Conservation (phyloP, 768 basidiomycete genomes). For the Hydnomerulius pinastri region DNA sequence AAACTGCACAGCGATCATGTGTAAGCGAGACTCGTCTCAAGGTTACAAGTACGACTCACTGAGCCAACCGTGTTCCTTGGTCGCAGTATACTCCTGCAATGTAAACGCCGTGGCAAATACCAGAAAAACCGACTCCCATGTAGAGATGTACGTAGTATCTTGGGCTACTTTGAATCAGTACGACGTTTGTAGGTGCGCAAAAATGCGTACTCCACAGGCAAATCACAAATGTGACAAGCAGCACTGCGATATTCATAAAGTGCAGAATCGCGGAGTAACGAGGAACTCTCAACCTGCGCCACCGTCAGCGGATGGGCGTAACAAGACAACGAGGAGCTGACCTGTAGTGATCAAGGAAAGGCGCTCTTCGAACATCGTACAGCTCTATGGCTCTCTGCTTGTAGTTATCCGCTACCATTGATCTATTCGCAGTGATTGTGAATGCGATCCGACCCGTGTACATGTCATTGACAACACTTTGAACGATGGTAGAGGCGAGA, state of each 20-base stretch:
- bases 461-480: constrained; percentile 86
- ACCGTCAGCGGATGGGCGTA: constrained; percentile 3
- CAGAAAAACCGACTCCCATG: constrained; percentile 74
- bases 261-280: constrained; percentile 77
- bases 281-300: constrained; percentile 73
- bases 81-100: constrained; percentile 85
- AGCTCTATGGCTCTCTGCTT: constrained; percentile 73
- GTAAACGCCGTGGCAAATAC: constrained; percentile 77
- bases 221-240: constrained; percentile 69
- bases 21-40: constrained; percentile 1
- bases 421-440: constrained; percentile 58
- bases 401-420: constrained; percentile 90
- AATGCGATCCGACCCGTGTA: constrained; percentile 80
- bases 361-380: constrained; percentile 65
- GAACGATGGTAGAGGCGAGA: constrained; percentile 78
- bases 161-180: constrained; percentile 46
- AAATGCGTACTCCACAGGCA: constrained; percentile 67
- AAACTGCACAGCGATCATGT: constrained; percentile 47
- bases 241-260: constrained; percentile 71
- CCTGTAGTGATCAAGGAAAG: constrained; percentile 86
- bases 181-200: neutral
- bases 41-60: constrained; percentile 51
- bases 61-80: constrained; percentile 85
- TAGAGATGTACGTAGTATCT: constrained; percentile 49
- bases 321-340: constrained; percentile 19